Evolutionary conservation across 2,329 filamentous ascomycete species (phyloP), one percentile per base, ranked within the genome.

Genomic region (Sporothrix pseudoabietina): DNA sequence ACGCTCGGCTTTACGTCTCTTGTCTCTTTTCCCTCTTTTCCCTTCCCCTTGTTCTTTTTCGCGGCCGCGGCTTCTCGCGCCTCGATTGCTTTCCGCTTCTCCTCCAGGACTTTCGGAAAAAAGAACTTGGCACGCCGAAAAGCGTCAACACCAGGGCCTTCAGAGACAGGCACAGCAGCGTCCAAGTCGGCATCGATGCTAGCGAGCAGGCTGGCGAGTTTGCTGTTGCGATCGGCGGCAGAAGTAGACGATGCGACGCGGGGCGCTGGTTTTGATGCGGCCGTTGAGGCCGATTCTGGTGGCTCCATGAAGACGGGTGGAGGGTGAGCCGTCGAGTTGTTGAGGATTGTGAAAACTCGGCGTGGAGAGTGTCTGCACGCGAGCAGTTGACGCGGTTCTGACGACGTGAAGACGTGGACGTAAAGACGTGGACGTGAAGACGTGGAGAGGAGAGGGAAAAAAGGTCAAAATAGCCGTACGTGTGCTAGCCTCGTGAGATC

Each of bases 51-150:
- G 26, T 55, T 49, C 22, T 68, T 68, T 12, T 4, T 35, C 1
- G 65, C 44, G 16, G 7, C 49, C 14, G 68, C 32, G 8, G 68
- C 26, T 14, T 61, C 26, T 30, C 59, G 35, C 4, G 16, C 72
- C 47, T 26, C 70, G 47, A 54, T 76, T 63, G 69, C 47, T 6
- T 44, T 70, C 8, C 14, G 57, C 41, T 76, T 69, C 41, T 81
- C 80, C 47, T 79, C 75, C 2, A 78, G 0, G 14, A 72, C 70
- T 6, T 59, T 68, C 6, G 83, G 82, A 69, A 85, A 86, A 78
- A 87, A 86, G 73, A 85, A 82, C 75, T 84, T 85, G 14, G 85
- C 82, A 5, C 85, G 84, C 57, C 83, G 82, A 75, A 89, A 89
- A 6, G 89, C 80, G 1, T 80, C 81, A 12, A 89, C 80, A 2